phyloP scores from a whole-genome alignment of 106 monocot genomes.

The Triglochin maritima region DNA sequence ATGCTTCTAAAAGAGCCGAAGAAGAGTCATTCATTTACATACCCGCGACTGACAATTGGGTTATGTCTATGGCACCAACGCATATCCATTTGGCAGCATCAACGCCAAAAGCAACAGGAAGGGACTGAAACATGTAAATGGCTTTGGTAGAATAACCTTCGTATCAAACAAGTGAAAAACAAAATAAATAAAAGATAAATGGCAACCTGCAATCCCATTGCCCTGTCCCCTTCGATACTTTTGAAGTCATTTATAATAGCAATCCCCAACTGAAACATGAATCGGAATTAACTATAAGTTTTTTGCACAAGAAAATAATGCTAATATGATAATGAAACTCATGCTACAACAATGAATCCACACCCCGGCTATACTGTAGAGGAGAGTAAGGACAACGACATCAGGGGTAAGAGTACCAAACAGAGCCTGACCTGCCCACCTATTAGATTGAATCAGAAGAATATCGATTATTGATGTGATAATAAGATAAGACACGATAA shows the following conservation, averaged over 20 bases:
- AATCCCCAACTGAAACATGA: slow-evolving; percentile 68
- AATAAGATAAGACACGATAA: background rate
- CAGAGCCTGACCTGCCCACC: slow-evolving; percentile 98
- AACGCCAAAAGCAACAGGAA: slow-evolving; percentile 87
- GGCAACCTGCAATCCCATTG: slow-evolving; percentile 86
- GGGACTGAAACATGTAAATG: slow-evolving; percentile 40
- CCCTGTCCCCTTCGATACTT: slow-evolving; percentile 88
- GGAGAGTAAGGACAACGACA: slow-evolving; percentile 73
- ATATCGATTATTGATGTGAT: background rate
- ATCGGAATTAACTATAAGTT: background rate
- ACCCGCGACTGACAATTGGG: slow-evolving; percentile 89
- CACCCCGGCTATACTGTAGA: slow-evolving; percentile 99
- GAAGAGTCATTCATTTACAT: background rate
- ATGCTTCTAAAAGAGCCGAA: background rate
- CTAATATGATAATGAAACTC: slow-evolving; percentile 51
- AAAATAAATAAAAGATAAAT: slow-evolving; percentile 7
- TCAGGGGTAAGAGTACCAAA: slow-evolving; percentile 93
- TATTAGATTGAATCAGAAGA: slow-evolving; percentile 13
- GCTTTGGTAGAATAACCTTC: background rate
- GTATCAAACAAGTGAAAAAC: background rate
- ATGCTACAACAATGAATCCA: slow-evolving; percentile 25
- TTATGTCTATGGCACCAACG: slow-evolving; percentile 91
- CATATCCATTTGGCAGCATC: slow-evolving; percentile 98
- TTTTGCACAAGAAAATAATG: background rate
- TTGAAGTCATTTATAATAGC: slow-evolving; percentile 96